Base-by-base conservation (phyloP, 164 flowering plant species). In the Houttuynia cordata region DNA sequence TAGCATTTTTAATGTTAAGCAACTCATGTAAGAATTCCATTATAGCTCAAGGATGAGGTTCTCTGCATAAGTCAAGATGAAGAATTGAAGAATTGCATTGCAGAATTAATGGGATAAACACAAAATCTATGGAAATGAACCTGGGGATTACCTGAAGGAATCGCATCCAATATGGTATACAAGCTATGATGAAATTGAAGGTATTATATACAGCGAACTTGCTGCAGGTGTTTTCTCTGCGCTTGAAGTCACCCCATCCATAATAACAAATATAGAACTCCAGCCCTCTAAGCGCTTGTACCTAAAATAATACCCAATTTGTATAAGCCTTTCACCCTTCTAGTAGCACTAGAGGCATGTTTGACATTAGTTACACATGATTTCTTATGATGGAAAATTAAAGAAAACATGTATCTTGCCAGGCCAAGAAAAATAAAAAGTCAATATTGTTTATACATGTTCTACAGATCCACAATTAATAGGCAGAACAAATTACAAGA, bases 251-350 rank as follows among this genome's bases (percentile, higher is more conserved):
- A 34, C 86, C 91, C 83, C 85, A 77, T 1, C 75, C 83, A 67
- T 89, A 89, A 68, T 89, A 86, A 67, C 94, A 89, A 24, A 85
- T 51, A 51, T 86, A 89, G 67, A 84, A 85, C 64, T 79, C 76
- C 40, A 86, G 60, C 61, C 81, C 80, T 59, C 96, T 77, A 53
- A 89, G 57, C 39, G 93, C 85, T 50, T 89, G 89, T 50, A 88
- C 87, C 91, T 87, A 83, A 37, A 63, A 60, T 20, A 62, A 20
- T 21, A 37, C 17, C 34, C 3, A 56, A 25, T 53, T 53, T 21
- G 21, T 53, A 19, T 19, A 14, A 3, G n/a, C 8, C 3, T 14
- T 49, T n/a, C 18, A 19, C 37, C 37, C 37, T 2, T 2, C 6
- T 6, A 2, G 37, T 30, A 30, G 37, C 37, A 30, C 37, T 30